These are phyloP conservation scores for Ophiostoma ips DNA, from an alignment of 2,329 filamentous ascomycete genomes.

Conservation along the genomic window DNA sequence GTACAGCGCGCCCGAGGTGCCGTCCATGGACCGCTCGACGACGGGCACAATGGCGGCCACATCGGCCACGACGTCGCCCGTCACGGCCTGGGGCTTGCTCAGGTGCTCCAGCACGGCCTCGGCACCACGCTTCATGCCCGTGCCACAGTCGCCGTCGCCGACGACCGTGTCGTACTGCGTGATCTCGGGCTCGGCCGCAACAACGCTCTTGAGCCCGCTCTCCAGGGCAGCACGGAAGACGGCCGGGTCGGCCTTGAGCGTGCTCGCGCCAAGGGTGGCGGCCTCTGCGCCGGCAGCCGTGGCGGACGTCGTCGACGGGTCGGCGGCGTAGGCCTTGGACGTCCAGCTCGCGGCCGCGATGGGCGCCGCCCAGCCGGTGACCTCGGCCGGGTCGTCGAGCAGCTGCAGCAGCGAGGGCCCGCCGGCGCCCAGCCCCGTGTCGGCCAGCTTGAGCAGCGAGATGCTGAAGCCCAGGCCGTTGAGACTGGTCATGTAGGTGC, in stretches of 20 bases:
- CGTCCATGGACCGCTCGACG: slow-evolving; percentile 45
- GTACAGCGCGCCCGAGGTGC: slow-evolving; percentile 46
- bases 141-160: slow-evolving; percentile 82
- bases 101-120: slow-evolving; percentile 48
- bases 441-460: slow-evolving; percentile 50
- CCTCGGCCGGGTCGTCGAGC: slow-evolving; percentile 56
- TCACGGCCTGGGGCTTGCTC: slow-evolving; percentile 25
- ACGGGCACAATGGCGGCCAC: slow-evolving; percentile 38
- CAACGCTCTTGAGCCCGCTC: slow-evolving; percentile 44
- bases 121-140: slow-evolving; percentile 75
- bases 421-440: slow-evolving; percentile 34
- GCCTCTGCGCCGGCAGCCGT: slow-evolving; percentile 32
- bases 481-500: slow-evolving; percentile 66
- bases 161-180: slow-evolving; percentile 69
- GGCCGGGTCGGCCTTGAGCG: slow-evolving; percentile 37
- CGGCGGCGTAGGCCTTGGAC: slow-evolving; percentile 25
- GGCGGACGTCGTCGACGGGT: slow-evolving; percentile 33
- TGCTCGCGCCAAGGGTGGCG: slow-evolving; percentile 26
- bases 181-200: slow-evolving; percentile 55
- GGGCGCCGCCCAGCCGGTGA: slow-evolving; percentile 54
- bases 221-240: slow-evolving; percentile 38
- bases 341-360: slow-evolving; percentile 51
- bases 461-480: slow-evolving; percentile 67
- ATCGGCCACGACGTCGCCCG: slow-evolving; percentile 39
- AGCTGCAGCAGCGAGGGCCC: slow-evolving; percentile 53